Base-by-base conservation (phyloP, 257 asterid species). In the Petunia axillaris region DNA sequence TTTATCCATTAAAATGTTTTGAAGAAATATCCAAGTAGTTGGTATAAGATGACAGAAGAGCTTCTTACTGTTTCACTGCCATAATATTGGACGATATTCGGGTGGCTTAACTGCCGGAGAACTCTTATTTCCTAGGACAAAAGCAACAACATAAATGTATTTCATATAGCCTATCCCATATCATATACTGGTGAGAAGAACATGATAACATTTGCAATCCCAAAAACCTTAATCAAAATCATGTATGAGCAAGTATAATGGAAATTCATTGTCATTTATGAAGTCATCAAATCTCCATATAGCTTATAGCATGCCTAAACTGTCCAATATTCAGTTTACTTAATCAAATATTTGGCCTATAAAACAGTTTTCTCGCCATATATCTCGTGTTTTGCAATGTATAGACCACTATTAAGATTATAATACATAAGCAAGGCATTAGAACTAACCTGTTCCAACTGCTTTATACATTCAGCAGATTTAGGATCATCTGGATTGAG, bases 61-160 rank as follows among this genome's bases (percentile, higher is more conserved):
- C 57, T 77, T 81, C 98, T 91, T 86, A 94, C 97, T 80, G n/a
- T 84, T 87, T 93, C 98, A 79, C 93, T 85, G 40, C 98, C 97
- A 44, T 88, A 91, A 85, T 93, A 94, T 63, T 91, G 93, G 7
- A 94, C 98, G 75, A 94, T 93, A 80, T 94, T 94, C 13, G 92
- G 97, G 83, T 94, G 98, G 84, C 87, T 91, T 79, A 94, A 83
- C 75, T 90, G 93, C 62, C 85, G 86, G 81, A 94, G 96, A 81
- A 94, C 87, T 82, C 89, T 84, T 80, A 94, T 94, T 86, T 94
- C 98, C 97, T 94, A 86, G 66, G 83, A 9, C 35, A 59, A 48
- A 80, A 83, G 50, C 66, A 59, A 74, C 15, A 36, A 79, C 1
- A 83, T 84, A 76, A 84, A 70, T 68, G 54, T 16, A 68, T 68